These are phyloP conservation scores for Neurospora tetraspora DNA, from an alignment of 495 filamentous ascomycete species.

Conservation along the genomic window DNA sequence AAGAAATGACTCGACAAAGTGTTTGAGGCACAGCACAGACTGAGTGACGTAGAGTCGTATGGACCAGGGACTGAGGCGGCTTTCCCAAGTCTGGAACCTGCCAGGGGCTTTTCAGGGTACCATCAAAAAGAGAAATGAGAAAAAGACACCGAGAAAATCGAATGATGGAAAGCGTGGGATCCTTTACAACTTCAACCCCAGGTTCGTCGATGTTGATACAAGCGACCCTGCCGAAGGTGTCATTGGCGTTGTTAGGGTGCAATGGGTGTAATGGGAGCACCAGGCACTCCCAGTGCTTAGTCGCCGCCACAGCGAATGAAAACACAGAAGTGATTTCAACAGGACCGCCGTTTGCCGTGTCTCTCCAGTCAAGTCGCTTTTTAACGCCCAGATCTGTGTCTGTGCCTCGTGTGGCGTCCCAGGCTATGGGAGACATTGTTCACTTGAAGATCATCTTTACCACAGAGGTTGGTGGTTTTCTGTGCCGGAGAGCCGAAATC, in stretches of 20 bases:
- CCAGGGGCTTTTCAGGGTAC: slow-evolving; percentile 9
- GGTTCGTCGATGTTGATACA: neutral
- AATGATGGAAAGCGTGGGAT: slow-evolving; percentile 5
- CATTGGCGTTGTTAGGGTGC: neutral
- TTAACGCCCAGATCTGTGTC: neutral
- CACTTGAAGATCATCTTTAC: neutral
- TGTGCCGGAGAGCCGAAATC: neutral
- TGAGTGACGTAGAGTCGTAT: neutral
- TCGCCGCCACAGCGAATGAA: neutral
- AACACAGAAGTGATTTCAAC: neutral
- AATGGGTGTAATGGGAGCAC: neutral
- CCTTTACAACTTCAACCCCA: slow-evolving; percentile 1
- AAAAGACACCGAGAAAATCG: neutral
- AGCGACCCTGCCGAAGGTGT: neutral
- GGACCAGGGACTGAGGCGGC: neutral
- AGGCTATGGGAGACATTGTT: neutral
- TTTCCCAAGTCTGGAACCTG: slow-evolving; percentile 9
- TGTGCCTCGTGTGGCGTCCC: neutral
- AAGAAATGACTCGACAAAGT: slow-evolving; percentile 10
- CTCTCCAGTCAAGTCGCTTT: neutral
- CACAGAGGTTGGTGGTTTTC: neutral
- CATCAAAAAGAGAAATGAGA: neutral
- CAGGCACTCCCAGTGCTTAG: neutral
- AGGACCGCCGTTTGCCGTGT: neutral
- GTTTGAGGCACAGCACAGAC: slow-evolving; percentile 1